phyloP scores from a whole-genome alignment of 208 protist genomes.

The Leishmania lainsoni region DNA sequence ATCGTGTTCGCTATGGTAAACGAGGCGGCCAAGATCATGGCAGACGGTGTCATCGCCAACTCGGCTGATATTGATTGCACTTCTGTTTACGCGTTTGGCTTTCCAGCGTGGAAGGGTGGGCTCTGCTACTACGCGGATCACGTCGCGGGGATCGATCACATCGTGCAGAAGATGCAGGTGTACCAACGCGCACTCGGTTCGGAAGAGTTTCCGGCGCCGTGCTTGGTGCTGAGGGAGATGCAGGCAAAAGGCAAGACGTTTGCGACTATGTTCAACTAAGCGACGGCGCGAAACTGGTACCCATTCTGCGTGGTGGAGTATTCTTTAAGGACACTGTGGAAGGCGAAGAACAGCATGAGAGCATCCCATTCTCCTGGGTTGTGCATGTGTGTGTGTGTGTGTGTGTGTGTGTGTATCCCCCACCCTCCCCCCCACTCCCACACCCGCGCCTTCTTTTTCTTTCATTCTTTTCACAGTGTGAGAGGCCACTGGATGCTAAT shows the following conservation, averaged over 20 bases:
- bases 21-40: conserved; percentile 85
- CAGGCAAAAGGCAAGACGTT: conserved; percentile 51
- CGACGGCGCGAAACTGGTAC: background rate
- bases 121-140: conserved; percentile 78
- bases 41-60: conserved; percentile 67
- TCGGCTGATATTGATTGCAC: conserved; percentile 88
- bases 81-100: conserved; percentile 84
- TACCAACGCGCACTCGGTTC: conserved; percentile 54
- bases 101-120: conserved; percentile 83
- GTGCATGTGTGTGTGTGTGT: background rate
- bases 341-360: background rate
- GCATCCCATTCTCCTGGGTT: background rate
- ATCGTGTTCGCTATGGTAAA: conserved; percentile 90
- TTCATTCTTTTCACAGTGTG: background rate
- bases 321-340: background rate
- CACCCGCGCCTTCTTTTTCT: background rate
- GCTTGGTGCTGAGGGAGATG: conserved; percentile 52
- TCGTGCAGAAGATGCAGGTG: conserved; percentile 70
- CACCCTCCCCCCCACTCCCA: background rate
- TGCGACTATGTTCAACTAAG: conserved; percentile 24
- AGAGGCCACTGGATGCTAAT: background rate
- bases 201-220: conserved; percentile 57
- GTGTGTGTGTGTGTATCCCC: background rate
- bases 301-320: background rate
- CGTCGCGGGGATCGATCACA: conserved; percentile 42